Conservation (phyloP, 1,284 basidiomycete genomes). For the Amylostereum areolatum region DNA sequence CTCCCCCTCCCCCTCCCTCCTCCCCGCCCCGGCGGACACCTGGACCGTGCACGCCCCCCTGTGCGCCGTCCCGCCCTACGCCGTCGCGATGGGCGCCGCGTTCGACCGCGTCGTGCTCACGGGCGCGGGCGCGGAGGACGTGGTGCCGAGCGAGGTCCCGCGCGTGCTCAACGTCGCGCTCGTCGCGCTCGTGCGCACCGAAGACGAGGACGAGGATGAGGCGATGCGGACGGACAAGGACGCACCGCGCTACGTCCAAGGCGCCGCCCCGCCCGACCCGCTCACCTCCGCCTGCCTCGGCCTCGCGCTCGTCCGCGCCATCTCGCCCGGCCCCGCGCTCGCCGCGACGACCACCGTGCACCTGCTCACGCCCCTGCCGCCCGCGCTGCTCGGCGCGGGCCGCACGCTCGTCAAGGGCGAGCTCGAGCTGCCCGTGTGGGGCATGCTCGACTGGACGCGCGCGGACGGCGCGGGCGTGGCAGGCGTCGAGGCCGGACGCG, state of each 20-base stretch:
- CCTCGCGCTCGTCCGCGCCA: conserved; percentile 67
- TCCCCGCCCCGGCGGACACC: conserved; percentile 28
- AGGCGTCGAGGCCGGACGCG: conserved; percentile 51
- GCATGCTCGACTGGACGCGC: conserved; percentile 72
- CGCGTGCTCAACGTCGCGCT: conserved; percentile 78
- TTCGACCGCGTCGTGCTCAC: conserved; percentile 60
- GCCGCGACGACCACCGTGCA: too few relatives aligned
- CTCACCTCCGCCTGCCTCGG: conserved; percentile 58
- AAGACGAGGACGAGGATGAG: conserved; percentile 5
- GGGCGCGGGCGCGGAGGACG: conserved; percentile 72
- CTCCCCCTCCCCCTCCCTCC: conserved; percentile 5
- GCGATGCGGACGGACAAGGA: too few relatives aligned
- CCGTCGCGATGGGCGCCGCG: conserved; percentile 48
- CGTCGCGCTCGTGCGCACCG: conserved; percentile 59
- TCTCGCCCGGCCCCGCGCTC: conserved; percentile 32
- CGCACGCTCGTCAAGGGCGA: conserved; percentile 76
- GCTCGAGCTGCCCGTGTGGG: conserved; percentile 83
- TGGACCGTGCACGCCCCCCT: conserved; percentile 77
- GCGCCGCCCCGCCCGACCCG: conserved; percentile 45
- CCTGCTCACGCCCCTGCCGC: conserved; percentile 69
- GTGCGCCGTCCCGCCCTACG: conserved; percentile 61
- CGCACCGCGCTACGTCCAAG: conserved; percentile 53
- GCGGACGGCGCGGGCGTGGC: conserved; percentile 38
- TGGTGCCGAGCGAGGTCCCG: conserved; percentile 57
- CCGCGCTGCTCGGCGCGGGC: conserved; percentile 31